Percentiles rank a stretch among this genome's conserved stretches.
Conservation (phyloP, 257 asterid genomes). For the Solanum tarijense region DNA sequence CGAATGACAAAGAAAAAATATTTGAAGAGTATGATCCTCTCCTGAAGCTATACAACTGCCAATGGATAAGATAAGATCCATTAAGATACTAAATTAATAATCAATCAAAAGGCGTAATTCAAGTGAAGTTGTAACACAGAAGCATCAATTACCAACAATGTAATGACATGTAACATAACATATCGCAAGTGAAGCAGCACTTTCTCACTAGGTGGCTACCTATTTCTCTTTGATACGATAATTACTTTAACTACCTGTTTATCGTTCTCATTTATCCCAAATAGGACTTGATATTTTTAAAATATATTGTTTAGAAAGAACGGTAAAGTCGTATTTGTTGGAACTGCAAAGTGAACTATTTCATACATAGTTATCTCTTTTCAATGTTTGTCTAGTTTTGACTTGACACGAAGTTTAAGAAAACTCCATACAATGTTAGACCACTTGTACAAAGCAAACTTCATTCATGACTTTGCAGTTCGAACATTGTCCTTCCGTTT, state of each 20-base stretch:
- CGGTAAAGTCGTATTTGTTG: neutral
- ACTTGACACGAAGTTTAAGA: neutral
- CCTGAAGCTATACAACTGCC: slow-evolving; percentile 94
- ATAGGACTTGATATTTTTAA: neutral
- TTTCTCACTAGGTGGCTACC: neutral
- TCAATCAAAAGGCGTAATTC: neutral
- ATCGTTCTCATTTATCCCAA: neutral
- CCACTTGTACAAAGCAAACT: neutral
- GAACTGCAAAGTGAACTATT: neutral
- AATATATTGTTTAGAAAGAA: neutral
- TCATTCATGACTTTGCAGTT: neutral
- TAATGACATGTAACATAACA: neutral
- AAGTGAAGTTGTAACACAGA: neutral
- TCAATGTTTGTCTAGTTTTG: neutral
- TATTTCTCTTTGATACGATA: neutral
- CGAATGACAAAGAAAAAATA: slow-evolving; percentile 77
- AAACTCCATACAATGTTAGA: neutral
- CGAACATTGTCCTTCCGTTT: neutral
- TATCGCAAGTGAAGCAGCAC: neutral
- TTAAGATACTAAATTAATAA: neutral
- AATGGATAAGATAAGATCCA: slow-evolving; percentile 11
- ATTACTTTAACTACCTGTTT: neutral
- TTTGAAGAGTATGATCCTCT: slow-evolving; percentile 81
- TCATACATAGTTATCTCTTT: neutral
- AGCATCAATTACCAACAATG: neutral